Conservation (phyloP, 1,284 basidiomycete species). For the Ganoderma lingzhi region DNA sequence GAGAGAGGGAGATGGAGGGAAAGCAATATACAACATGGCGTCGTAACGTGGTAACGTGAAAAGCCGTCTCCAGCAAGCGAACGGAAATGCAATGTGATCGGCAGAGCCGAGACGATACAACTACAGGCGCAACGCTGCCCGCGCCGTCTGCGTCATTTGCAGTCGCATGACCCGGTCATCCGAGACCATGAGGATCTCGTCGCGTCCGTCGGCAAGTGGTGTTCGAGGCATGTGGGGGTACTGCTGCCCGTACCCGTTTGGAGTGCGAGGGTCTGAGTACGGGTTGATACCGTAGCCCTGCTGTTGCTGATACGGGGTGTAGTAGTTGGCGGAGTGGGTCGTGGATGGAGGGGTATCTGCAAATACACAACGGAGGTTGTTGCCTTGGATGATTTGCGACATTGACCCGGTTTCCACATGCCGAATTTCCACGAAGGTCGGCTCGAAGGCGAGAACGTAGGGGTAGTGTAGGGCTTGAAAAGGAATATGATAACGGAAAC, state of each 20-base stretch:
- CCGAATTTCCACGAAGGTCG: conserved; percentile 95
- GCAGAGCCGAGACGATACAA: conserved; percentile 1
- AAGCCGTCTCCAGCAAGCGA: conserved; percentile 15
- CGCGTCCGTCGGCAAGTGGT: conserved; percentile 55
- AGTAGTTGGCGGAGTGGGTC: conserved; percentile 51
- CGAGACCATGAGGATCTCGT: conserved; percentile 83
- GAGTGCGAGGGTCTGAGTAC: conserved; percentile 24
- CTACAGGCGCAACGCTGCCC: conserved; percentile 20
- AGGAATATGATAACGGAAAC: background rate
- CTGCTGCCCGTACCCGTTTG: conserved; percentile 52
- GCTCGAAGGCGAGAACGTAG: conserved; percentile 97
- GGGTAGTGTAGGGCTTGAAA: conserved; percentile 91
- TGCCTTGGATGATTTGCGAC: conserved; percentile 95
- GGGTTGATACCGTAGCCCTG: conserved; percentile 36
- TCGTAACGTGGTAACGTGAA: conserved; percentile 23
- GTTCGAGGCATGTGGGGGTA: conserved; percentile 56
- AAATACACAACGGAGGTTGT: conserved; percentile 89
- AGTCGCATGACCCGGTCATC: conserved; percentile 81
- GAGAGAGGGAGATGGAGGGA: conserved; percentile 14
- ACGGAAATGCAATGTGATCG: conserved; percentile 2
- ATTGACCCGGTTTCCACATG: conserved; percentile 94
- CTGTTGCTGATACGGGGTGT: conserved; percentile 41
- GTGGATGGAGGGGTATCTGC: conserved; percentile 94
- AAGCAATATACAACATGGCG: conserved; percentile 33
- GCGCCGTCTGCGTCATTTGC: conserved; percentile 49